Percentiles rank a stretch among this genome's conserved stretches.
These are phyloP conservation scores for Apophysomyces elegans DNA, from an alignment of 371 early-diverging fungal genomes.

Conservation along the genomic window DNA sequence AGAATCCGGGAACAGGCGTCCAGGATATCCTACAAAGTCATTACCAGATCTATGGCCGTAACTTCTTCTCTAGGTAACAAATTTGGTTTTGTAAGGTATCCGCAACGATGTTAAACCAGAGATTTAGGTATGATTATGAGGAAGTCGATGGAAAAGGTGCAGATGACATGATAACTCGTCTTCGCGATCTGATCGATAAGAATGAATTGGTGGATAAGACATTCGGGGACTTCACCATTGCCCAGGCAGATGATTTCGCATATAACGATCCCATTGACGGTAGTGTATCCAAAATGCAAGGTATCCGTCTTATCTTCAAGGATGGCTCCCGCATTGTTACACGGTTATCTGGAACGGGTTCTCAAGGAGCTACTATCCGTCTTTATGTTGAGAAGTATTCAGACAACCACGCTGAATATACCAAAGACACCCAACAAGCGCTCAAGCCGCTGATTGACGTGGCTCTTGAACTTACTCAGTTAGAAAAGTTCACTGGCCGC, in stretches of 20 bases:
- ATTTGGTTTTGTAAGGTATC: not conserved
- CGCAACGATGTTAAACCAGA: constrained; percentile 10
- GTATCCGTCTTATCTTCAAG: constrained; percentile 87
- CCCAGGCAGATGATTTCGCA: constrained; percentile 84
- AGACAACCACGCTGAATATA: constrained; percentile 61
- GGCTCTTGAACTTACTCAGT: constrained; percentile 78
- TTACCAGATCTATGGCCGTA: constrained; percentile 88
- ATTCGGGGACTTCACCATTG: constrained; percentile 69
- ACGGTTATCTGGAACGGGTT: constrained; percentile 94
- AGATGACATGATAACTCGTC: constrained; percentile 73
- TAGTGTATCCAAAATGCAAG: constrained; percentile 88
- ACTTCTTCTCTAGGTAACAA: constrained; percentile 89
- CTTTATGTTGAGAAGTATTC: constrained; percentile 95
- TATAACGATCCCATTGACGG: constrained; percentile 95
- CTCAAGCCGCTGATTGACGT: constrained; percentile 88
- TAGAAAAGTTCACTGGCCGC: constrained; percentile 87
- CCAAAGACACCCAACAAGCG: constrained; percentile 78
- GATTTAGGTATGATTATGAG: constrained; percentile 89
- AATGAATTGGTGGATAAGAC: constrained; percentile 61
- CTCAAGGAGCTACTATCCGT: constrained; percentile 95
- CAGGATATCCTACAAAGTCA: constrained; percentile 83
- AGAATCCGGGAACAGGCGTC: constrained; percentile 57
- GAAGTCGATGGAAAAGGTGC: constrained; percentile 89
- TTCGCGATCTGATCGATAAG: constrained; percentile 59
- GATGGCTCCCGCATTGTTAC: constrained; percentile 93